A percentile compares a stretch with the other conserved stretches of the same genome.
These are phyloP conservation scores for Rhododendron griersonianum DNA, from an alignment of 148 eudicot genomes.

Conservation along the genomic window DNA sequence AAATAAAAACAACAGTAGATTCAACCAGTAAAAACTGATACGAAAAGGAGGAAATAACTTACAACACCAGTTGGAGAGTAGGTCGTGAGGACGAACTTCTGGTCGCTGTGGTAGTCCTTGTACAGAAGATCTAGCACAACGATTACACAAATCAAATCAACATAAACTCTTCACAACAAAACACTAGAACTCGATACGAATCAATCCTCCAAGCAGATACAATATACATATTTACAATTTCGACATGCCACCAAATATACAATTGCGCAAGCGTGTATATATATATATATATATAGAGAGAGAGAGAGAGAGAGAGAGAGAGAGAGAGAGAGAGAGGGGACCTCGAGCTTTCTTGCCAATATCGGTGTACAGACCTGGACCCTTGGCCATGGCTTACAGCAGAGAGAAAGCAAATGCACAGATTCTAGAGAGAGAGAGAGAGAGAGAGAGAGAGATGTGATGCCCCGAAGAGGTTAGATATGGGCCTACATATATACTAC, in stretches of 20 bases:
- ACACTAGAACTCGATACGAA: not conserved
- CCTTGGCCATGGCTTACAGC: constrained; percentile 55
- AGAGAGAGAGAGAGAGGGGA: constrained; percentile 8
- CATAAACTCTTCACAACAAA: not conserved
- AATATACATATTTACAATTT: not conserved
- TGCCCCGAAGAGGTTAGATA: not conserved
- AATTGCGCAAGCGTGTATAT: not conserved
- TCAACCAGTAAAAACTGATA: not conserved
- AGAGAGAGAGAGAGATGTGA: not conserved
- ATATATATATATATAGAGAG: not conserved
- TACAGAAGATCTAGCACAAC: constrained; percentile 53
- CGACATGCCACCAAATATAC: not conserved
- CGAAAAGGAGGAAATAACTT: constrained; percentile 17
- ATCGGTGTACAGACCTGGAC: constrained; percentile 79
- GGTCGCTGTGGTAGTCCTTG: constrained; percentile 75
- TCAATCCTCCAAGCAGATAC: not conserved
- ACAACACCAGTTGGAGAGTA: constrained; percentile 78
- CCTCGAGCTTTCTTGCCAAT: constrained; percentile 79
- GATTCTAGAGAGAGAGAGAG: not conserved
- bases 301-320: not conserved
- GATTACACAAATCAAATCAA: not conserved
- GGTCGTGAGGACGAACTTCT: constrained; percentile 67
- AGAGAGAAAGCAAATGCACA: not conserved
- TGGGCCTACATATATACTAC: not conserved
- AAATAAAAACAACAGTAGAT: not conserved